Conservation (phyloP, 140 eudicot genomes). For the Oenanthe javanica region DNA sequence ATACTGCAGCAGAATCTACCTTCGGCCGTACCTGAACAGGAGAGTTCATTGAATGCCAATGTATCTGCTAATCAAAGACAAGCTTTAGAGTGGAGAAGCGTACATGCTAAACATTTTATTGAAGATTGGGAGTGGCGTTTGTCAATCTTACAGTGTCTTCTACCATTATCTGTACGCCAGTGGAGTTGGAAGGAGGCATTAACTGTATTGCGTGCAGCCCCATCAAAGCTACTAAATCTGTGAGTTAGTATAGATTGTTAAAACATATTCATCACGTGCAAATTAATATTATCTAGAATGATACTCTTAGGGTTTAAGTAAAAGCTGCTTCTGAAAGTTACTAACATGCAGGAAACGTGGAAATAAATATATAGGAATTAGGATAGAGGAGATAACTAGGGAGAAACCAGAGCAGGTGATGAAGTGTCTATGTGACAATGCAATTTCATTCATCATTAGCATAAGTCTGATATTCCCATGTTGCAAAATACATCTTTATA, state of each 20-base stretch:
- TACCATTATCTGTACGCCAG: constrained; percentile 87
- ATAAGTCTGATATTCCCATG: neutral
- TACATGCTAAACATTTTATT: constrained; percentile 65
- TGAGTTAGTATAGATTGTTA: constrained; percentile 31
- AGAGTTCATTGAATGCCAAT: constrained; percentile 35
- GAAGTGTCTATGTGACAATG: neutral
- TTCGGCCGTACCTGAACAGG: constrained; percentile 48
- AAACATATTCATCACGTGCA: neutral
- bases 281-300: neutral
- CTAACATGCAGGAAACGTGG: neutral
- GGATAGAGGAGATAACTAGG: neutral
- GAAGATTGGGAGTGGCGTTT: constrained; percentile 99
- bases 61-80: constrained; percentile 48
- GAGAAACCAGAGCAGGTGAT: neutral
- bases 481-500: neutral
- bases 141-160: constrained; percentile 81
- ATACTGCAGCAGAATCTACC: constrained; percentile 69
- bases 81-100: constrained; percentile 89
- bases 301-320: neutral
- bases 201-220: constrained; percentile 97
- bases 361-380: neutral
- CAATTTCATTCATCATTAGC: neutral
- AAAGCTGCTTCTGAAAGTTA: neutral
- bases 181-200: constrained; percentile 99
- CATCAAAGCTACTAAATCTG: constrained; percentile 92